Conservation (phyloP, 129 eudicot species). For the Flaveria ramosissima region DNA sequence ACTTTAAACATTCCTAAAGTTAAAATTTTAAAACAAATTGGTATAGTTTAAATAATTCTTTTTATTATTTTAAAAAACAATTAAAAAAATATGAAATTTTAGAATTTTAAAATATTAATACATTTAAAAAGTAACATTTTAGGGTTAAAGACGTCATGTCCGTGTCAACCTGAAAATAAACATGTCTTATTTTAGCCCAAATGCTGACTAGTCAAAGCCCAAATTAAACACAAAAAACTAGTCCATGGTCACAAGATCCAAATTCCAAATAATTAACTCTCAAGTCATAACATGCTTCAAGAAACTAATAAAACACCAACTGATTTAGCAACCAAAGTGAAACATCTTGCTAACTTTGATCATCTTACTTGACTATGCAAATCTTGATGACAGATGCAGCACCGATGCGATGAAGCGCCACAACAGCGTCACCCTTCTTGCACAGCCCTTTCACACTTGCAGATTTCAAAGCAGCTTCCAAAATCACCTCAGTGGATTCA, state of each 20-base stretch:
- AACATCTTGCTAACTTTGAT: neutral
- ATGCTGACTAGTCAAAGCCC: neutral
- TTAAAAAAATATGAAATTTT: no score
- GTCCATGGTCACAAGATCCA: constrained; percentile 38
- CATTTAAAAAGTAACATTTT: no score
- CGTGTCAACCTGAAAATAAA: no score
- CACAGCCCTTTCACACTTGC: constrained; percentile 57
- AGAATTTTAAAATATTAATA: no score
- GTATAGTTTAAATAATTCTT: no score
- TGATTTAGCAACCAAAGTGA: constrained; percentile 4
- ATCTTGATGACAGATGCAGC: constrained; percentile 83
- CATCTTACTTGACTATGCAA: constrained; percentile 58
- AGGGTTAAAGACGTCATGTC: no score
- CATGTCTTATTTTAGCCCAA: neutral
- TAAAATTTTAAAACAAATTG: no score
- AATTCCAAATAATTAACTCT: constrained; percentile 28
- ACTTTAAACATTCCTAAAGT: no score
- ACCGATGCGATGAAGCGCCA: constrained; percentile 80
- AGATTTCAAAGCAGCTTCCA: constrained; percentile 71
- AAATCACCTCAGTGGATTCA: constrained; percentile 73
- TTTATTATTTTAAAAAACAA: no score
- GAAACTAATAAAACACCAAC: constrained; percentile 20
- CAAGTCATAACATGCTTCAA: constrained; percentile 21
- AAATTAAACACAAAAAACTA: constrained; percentile 20
- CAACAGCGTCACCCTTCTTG: constrained; percentile 67